Base-by-base conservation (phyloP, 106 monocot species). In the Gastrodia elata region DNA sequence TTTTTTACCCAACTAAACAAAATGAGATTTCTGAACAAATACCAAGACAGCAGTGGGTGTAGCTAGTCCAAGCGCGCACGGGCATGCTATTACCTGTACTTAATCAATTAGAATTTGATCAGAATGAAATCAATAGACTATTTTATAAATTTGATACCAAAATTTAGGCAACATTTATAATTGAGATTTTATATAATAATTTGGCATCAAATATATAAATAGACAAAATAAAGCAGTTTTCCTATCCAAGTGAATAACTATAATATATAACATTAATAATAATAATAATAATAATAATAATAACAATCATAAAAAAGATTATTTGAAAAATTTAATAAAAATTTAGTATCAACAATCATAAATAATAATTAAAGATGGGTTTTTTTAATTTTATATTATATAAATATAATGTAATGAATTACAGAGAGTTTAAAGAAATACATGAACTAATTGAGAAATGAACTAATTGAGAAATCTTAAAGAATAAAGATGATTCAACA, bases 11-110 rank as follows among this genome's bases (percentile, higher is more conserved):
- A 67, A 32, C 38, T 26, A 41, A 70, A 56, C 40, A 65, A 28
- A 80, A 35, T 39, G 49, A 35, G 38, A 39, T 39, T 13, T 67
- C 57, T 57, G 48, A 39, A 68, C 25, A 22, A n/a, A 36, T 88
- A 97, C 96, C 97, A 98, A 82, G 40, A 98, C 97, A 77, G 97
- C 97, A 73, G 97, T 98, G 52, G 97, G 97, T 48, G 97, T 98
- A 36, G 97, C 97, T 26, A 98, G 81, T 37, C 97, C 97, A 76
- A 98, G 91, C 42, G 97, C 97, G 85, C 97, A 98, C 25, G 97
- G 97, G 76, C 97, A 98, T 68, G 97, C 97, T 84, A 98, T 75
- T 76, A 98, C 96, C 96, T 97, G 70, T 49, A 84, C 20, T 67
- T 36, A 43, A 76, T 15, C 37, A 41, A 69, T 40, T 40, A 40